Base-by-base conservation (phyloP, 208 protist genomes). In the Phytomonas sp. region DNA sequence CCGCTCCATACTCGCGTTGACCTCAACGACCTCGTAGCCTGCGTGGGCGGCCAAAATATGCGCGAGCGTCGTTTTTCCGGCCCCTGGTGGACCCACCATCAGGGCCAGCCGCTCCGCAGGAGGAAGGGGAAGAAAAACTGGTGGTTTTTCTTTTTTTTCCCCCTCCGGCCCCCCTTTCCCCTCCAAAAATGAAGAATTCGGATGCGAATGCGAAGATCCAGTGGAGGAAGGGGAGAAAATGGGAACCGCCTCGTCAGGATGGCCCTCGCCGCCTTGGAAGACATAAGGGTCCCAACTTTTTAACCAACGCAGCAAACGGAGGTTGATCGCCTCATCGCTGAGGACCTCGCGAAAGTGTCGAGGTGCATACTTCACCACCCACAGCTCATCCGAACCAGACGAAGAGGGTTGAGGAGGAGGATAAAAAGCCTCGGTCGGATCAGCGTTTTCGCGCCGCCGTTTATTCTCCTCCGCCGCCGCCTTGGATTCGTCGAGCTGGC, bases 31-130 rank as follows among this genome's bases (percentile, higher is more conserved):
- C 62, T 92, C 82, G 76, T 98, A 99, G 1, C 95, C 95, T 69
- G 93, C 96, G 65, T 98, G 91, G 36, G 82, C 70, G 10, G 95
- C 97, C 6, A 98, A 69, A 7, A 99, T 89, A 66, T 98, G 93
- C 14, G 91, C 96, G 5, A 99, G 79, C 0, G 97, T 98, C 29
- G 97, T 99, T 80, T 99, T 99, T 26, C 98, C 98, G 12, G 97
- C 75, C 29, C 97, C 98, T 0, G 98, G 97, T 26, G 97, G 94
- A 0, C 97, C 97, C 0, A 86, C 85, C 14, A 98, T 72, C 59
- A 98, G 69, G 8, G 80, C 84, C 1, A 95, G 74, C 16, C 82
- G 84, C 65, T 92, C 88, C 60, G 78, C 83, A 8, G 90, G 90
- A 30, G 77, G 75, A 19, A 63, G 34, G 8, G 34, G 34, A 37